These are phyloP conservation scores for Magnaporthiopsis incrustans DNA, from an alignment of 2,329 filamentous ascomycete genomes.

Conservation along the genomic window DNA sequence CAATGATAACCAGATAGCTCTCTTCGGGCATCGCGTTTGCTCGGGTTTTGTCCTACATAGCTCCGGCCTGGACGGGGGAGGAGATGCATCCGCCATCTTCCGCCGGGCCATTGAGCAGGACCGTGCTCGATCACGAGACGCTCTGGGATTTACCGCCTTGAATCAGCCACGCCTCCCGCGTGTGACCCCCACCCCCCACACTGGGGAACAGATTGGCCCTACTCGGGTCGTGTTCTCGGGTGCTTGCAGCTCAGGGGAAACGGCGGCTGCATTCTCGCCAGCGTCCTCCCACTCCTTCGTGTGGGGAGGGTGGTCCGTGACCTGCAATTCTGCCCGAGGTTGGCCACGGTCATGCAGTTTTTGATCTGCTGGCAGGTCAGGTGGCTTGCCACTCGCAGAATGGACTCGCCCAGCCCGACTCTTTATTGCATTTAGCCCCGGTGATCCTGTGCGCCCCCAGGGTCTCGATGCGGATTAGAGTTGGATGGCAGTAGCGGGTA, in stretches of 20 bases:
- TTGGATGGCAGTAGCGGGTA: background rate
- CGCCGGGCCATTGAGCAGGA: background rate
- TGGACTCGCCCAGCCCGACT: background rate
- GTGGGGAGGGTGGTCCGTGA: background rate
- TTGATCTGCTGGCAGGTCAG: background rate
- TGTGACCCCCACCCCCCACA: background rate
- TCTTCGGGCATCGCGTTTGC: background rate
- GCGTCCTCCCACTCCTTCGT: background rate
- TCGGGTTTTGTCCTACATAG: background rate
- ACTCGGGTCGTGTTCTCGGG: background rate
- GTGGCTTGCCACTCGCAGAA: background rate
- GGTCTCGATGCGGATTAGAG: background rate
- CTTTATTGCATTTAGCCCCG: background rate
- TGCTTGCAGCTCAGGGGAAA: background rate
- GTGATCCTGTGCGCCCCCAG: too few relatives aligned
- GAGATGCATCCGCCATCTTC: background rate
- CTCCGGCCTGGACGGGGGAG: background rate
- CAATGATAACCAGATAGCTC: background rate
- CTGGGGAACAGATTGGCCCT: background rate
- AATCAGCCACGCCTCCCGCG: background rate
- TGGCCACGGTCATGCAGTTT: background rate
- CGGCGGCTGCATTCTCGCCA: background rate
- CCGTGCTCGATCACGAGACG: background rate
- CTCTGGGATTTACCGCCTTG: background rate
- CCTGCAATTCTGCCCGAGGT: background rate